These are phyloP conservation scores for Fomitopsis palustris DNA, from an alignment of 1,284 basidiomycete genomes.

Conservation along the genomic window DNA sequence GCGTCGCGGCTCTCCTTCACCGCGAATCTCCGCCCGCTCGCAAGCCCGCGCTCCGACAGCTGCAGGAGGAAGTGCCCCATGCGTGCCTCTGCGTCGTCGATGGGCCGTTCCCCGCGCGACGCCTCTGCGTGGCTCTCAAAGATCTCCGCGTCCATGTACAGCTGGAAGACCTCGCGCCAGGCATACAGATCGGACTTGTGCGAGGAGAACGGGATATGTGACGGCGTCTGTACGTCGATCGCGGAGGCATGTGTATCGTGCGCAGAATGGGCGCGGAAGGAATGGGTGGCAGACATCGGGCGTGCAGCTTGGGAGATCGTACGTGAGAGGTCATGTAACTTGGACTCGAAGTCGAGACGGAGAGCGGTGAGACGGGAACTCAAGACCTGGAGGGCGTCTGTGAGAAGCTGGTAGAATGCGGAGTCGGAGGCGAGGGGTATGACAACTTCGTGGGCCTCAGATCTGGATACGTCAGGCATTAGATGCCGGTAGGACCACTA, in stretches of 20 bases:
- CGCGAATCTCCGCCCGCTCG: constrained; percentile 57
- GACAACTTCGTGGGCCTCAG: constrained; percentile 53
- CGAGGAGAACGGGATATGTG: constrained; percentile 13
- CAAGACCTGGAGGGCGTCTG: constrained; percentile 68
- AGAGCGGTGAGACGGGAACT: constrained; percentile 63
- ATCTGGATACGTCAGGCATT: not conserved
- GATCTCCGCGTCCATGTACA: constrained; percentile 86
- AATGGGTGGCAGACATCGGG: constrained; percentile 46
- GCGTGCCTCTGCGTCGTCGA: constrained; percentile 73
- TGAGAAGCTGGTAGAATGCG: constrained; percentile 80
- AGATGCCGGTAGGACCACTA: not conserved
- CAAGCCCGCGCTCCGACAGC: constrained; percentile 59
- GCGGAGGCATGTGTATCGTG: constrained; percentile 37
- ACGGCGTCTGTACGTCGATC: constrained; percentile 15
- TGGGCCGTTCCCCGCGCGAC: constrained; percentile 68
- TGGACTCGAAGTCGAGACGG: constrained; percentile 58
- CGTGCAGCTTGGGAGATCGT: constrained; percentile 59
- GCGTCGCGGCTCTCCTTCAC: constrained; percentile 63
- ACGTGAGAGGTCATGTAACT: constrained; percentile 58
- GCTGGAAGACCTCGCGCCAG: constrained; percentile 89
- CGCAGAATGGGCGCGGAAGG: constrained; percentile 47
- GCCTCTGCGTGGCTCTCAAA: constrained; percentile 82
- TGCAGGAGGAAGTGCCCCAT: constrained; percentile 70
- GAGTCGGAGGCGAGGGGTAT: constrained; percentile 83
- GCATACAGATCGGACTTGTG: constrained; percentile 76